phyloP scores from a whole-genome alignment of 139 green algal genomes.

The Ettlia oleoabundans region DNA sequence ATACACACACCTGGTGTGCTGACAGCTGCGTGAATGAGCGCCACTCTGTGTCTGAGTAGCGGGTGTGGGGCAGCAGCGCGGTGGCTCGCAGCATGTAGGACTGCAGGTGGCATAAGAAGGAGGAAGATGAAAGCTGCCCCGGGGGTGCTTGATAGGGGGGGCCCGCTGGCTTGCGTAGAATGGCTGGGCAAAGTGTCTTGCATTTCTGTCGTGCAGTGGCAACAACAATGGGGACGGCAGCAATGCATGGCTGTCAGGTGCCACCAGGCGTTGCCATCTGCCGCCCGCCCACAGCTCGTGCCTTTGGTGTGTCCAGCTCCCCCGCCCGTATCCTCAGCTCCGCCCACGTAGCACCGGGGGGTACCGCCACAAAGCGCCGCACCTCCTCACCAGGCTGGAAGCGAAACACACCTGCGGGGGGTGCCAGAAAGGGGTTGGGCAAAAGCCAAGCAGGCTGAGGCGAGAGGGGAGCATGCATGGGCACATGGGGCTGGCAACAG shows the following conservation, averaged over 20 bases:
- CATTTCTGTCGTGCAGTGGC: too few species aligned
- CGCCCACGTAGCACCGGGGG: conserved; percentile 82
- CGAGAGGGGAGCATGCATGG: not conserved
- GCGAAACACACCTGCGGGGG: conserved; percentile 22
- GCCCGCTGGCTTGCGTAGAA: too few species aligned
- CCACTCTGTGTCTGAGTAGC: conserved; percentile 70
- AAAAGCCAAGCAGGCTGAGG: not conserved
- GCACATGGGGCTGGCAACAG: too few species aligned
- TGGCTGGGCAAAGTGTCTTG: too few species aligned
- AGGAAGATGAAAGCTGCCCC: not conserved
- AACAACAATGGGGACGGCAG: too few species aligned
- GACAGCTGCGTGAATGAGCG: conserved; percentile 47
- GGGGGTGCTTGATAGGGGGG: not conserved
- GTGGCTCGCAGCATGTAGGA: conserved; percentile 66
- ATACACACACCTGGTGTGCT: not conserved
- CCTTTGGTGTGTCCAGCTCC: conserved; percentile 52
- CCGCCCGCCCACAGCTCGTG: too few species aligned
- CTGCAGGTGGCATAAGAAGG: conserved; percentile 30
- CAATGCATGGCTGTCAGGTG: too few species aligned
- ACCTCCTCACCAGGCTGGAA: conserved; percentile 62
- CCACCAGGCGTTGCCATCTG: too few species aligned
- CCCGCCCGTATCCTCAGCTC: conserved; percentile 69
- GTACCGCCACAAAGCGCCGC: conserved; percentile 78
- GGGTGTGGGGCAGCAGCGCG: conserved; percentile 65
- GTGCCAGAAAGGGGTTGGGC: not conserved